Evolutionary conservation across 1,139 yeast species (phyloP), one percentile per base, ranked within the genome.

Genomic region (Candida dubliniensis): DNA sequence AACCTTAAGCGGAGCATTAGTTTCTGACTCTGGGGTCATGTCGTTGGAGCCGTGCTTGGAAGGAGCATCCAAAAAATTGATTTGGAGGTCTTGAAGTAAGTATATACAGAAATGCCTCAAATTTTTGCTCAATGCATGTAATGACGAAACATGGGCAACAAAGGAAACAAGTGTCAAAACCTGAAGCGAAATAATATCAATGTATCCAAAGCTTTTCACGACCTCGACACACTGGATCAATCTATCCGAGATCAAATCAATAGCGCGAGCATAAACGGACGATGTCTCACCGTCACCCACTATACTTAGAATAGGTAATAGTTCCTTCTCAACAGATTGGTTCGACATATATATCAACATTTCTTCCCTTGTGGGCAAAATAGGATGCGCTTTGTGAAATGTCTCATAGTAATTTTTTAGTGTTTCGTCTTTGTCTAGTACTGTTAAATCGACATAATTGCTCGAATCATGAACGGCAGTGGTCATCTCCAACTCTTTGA

Each of bases 91-190:
- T 12, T 66, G 47, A 0, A 69, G 61, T 15, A 74, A 51, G 3
- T 66, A 59, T 4, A 74, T 66, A 23, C 73, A 66, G 27, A 69
- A 66, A 33, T 63, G 68, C 44, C 80, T 64, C 9, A 75, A 46
- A 1, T 62, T 53, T 4, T 66, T 59, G 40, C 78, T 70, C 34
- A 74, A 49, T 32, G 67, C 74, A 52, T 75, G 80, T 10, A 76
- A 52, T 1, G 79, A 71, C 5, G 78, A 73, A 11, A 76, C 69
- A 46, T 76, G 81, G 8, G 77, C 65, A 5, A 69, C 61, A 47
- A 75, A 62, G 0, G 76, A 63, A 4, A 69, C 44, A 13, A 76
- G 47, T 4, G 72, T 52, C 32, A 74, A 47, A 0, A 70, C 55
- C 46, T 75, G 80, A n/a, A 76, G 47, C 0, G 77, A 57, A 2